Evolutionary conservation across 1,284 basidiomycete genomes (phyloP).

Genomic region (Cystobasidiaceae sp.): DNA sequence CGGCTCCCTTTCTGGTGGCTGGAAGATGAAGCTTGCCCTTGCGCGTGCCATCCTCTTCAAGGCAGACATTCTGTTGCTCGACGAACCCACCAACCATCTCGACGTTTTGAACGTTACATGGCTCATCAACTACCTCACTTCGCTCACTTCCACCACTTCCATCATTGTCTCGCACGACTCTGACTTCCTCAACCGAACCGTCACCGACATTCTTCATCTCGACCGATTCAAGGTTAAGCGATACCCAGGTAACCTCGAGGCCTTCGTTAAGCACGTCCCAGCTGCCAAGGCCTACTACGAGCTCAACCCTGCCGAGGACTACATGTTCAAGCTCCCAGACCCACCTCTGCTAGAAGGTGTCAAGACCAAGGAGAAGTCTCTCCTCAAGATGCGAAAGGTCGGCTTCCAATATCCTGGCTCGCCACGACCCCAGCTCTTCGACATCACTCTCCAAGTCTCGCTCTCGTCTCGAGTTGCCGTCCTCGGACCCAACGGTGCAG

Average conservation of each 20-base stretch:
- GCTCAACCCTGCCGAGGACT: conserved; percentile 87
- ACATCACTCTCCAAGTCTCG: conserved; percentile 93
- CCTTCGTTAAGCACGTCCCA: conserved; percentile 87
- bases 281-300: conserved; percentile 99
- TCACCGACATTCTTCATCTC: conserved; percentile 96
- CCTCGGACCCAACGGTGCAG: conserved; percentile 95
- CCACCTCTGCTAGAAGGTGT: conserved; percentile 96
- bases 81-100: conserved; percentile 97
- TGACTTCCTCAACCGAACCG: conserved; percentile 95
- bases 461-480: conserved; percentile 95
- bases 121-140: conserved; percentile 91
- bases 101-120: conserved; percentile 95
- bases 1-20: conserved; percentile 93
- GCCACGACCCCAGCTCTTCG: conserved; percentile 79
- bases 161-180: conserved; percentile 74
- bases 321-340: conserved; percentile 93
- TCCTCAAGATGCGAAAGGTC: conserved; percentile 96
- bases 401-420: conserved; percentile 92
- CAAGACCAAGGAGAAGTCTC: conserved; percentile 98
- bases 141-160: conserved; percentile 84
- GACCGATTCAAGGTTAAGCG: conserved; percentile 99
- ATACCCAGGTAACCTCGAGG: conserved; percentile 95
- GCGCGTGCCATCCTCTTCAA: conserved; percentile 99
- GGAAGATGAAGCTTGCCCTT: conserved; percentile 99
- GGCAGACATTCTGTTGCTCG: conserved; percentile 91